Percentiles rank a stretch among this genome's conserved stretches.
These are phyloP conservation scores for Aspergillus sp. DNA, from an alignment of 2,329 filamentous ascomycete genomes.

Conservation along the genomic window DNA sequence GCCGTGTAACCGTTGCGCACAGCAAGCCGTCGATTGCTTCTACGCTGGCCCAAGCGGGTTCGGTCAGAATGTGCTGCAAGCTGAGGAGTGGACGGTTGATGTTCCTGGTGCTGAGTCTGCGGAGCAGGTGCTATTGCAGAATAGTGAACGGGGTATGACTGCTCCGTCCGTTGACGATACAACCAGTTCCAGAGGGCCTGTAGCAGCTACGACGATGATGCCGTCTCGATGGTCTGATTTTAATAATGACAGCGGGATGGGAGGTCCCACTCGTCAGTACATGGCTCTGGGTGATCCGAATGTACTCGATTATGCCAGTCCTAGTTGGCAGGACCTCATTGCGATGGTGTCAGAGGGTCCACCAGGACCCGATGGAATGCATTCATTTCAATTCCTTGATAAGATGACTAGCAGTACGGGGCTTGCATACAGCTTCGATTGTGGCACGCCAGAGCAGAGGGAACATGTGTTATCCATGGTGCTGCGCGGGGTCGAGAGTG, in stretches of 20 bases:
- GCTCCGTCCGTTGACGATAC: too few relatives aligned
- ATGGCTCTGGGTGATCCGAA: conserved; percentile 1
- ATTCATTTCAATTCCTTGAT: conserved; percentile 24
- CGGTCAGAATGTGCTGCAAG: too few relatives aligned
- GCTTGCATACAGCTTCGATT: conserved; percentile 30
- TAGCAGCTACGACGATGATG: background rate
- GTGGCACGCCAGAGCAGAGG: conserved; percentile 26
- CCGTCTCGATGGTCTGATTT: conserved; percentile 1
- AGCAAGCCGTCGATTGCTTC: conserved; percentile 7
- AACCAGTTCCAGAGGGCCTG: background rate
- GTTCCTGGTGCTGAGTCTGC: too few relatives aligned
- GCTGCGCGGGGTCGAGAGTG: background rate
- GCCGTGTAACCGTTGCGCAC: background rate
- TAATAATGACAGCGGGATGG: background rate
- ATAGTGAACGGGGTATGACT: too few relatives aligned
- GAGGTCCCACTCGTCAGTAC: background rate
- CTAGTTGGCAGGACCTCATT: conserved; percentile 8
- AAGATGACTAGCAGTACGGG: conserved; percentile 32
- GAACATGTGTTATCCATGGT: conserved; percentile 13
- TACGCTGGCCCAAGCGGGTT: too few relatives aligned
- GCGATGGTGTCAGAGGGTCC: conserved; percentile 3
- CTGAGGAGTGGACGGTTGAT: too few relatives aligned
- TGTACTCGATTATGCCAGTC: conserved; percentile 1
- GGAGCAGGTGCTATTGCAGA: too few relatives aligned
- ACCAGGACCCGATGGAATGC: conserved; percentile 2